Evolutionary conservation across 257 asterid genomes (phyloP).

Genomic region (Solanum appendiculatum): DNA sequence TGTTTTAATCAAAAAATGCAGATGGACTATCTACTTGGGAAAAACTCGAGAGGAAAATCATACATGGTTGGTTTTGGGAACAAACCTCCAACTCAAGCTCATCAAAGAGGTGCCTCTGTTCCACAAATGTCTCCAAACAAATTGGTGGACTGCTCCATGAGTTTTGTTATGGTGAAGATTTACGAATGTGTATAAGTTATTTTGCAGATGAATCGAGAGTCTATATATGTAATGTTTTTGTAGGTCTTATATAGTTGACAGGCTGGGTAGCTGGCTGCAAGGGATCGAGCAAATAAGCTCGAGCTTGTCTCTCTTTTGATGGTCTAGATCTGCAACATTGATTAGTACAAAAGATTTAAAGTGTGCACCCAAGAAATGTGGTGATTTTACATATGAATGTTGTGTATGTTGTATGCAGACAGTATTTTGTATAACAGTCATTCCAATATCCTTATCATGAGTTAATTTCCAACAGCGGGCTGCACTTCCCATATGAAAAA

Average conservation of each 20-base stretch:
- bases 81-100: conserved; percentile 62
- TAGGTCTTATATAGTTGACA: neutral
- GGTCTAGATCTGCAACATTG: neutral
- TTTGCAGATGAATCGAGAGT: neutral
- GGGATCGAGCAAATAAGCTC: neutral
- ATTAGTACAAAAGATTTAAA: neutral
- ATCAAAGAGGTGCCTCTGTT: conserved; percentile 84
- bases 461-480: neutral
- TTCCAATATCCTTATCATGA: neutral
- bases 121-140: conserved; percentile 21
- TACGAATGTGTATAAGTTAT: neutral
- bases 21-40: conserved; percentile 74
- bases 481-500: neutral
- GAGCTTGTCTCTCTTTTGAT: neutral
- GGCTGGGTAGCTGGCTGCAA: neutral
- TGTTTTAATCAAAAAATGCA: conserved; percentile 8
- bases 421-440: neutral
- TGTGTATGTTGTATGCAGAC: neutral
- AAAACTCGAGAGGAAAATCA: conserved; percentile 49
- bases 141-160: conserved; percentile 39
- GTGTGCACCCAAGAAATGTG: neutral
- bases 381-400: neutral
- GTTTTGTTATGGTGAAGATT: conserved; percentile 24
- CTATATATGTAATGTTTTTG: neutral
- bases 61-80: conserved; percentile 86